Base-by-base conservation (phyloP, 2,329 filamentous ascomycete genomes). In the Leptosphaerulina australis region DNA sequence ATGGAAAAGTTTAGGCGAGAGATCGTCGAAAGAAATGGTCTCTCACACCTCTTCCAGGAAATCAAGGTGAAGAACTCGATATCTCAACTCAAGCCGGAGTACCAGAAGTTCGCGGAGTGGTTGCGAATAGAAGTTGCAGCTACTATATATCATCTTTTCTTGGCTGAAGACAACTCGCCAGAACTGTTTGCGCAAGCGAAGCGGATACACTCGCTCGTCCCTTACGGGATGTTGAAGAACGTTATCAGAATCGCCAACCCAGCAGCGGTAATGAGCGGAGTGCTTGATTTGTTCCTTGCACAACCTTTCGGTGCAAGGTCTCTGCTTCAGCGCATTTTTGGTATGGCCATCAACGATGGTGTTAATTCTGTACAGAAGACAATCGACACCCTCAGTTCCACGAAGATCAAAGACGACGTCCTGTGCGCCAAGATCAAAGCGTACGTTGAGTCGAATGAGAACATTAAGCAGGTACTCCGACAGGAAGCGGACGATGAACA, bases 31-130 rank as follows among this genome's bases (percentile, higher is more conserved):
- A 79, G 77, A 76, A 96, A 97, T 71, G 94, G 94, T 7, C 81
- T 99, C 30, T 95, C 93, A 0, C 93, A 89, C 70, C 82, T 99
- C 0, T 97, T 99, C 74, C 83, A 88, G 50, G 94, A 97, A 70
- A 96, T 99, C 72, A 89, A 88, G 64, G 87, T 91, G 47, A 97
- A 97, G 77, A 81, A 90, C 52, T 91, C 83, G 3, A 93, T 99
- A 44, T 83, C 85, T 57, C 91, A 97, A 61, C 81, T 99, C 44
- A 96, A 90, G 67, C 87, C 95, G 9, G 92, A 97, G 71, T 97
- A 97, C 72, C 90, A 94, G 67, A 99, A 97, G 71, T 97, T 99
- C 69, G 93, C 93, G 14, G 94, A 99, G 73, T 99, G 94, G 94
- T 79, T 97, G 40, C 87, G 94, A 29, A 99, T 99, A 66, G 94